Evolutionary conservation across 495 filamentous ascomycete genomes (phyloP).

Genomic region (Umbilicaria muhlenbergii): DNA sequence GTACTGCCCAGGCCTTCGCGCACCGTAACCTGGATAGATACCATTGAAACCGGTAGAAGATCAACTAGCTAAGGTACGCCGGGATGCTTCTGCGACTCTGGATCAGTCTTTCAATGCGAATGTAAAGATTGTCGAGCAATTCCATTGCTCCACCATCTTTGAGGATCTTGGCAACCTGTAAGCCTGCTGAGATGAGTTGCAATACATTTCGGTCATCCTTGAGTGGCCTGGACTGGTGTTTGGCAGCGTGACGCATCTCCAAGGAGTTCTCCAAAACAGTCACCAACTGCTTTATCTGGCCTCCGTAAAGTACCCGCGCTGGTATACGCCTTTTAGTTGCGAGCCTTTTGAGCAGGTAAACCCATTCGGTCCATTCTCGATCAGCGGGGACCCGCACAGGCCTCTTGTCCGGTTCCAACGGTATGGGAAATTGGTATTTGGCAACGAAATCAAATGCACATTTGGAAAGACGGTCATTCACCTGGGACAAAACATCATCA

Average conservation of each 20-base stretch:
- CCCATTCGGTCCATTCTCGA: slow-evolving; percentile 86
- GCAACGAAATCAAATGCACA: slow-evolving; percentile 83
- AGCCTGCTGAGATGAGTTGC: slow-evolving; percentile 71
- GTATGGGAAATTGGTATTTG: slow-evolving; percentile 79
- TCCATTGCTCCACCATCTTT: slow-evolving; percentile 71
- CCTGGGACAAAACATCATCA: slow-evolving; percentile 59
- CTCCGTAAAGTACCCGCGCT: slow-evolving; percentile 67
- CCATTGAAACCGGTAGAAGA: too few species aligned
- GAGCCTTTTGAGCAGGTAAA: slow-evolving; percentile 70
- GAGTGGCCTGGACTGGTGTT: slow-evolving; percentile 65
- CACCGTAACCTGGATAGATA: too few species aligned
- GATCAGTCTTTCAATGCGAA: slow-evolving; percentile 58
- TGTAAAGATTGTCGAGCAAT: slow-evolving; percentile 56
- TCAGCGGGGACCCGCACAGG: slow-evolving; percentile 64
- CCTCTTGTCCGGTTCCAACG: slow-evolving; percentile 62
- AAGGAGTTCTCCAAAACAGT: slow-evolving; percentile 70
- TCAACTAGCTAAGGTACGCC: neutral
- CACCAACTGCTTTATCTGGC: slow-evolving; percentile 78
- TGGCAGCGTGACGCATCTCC: slow-evolving; percentile 72
- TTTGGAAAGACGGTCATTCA: slow-evolving; percentile 71
- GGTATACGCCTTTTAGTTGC: slow-evolving; percentile 77
- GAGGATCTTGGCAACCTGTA: slow-evolving; percentile 74
- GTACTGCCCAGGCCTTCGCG: too few species aligned
- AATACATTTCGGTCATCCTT: slow-evolving; percentile 86
- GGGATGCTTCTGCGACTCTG: slow-evolving; percentile 37